phyloP scores from a whole-genome alignment of 768 basidiomycete species.

The Amanita polypyramis region DNA sequence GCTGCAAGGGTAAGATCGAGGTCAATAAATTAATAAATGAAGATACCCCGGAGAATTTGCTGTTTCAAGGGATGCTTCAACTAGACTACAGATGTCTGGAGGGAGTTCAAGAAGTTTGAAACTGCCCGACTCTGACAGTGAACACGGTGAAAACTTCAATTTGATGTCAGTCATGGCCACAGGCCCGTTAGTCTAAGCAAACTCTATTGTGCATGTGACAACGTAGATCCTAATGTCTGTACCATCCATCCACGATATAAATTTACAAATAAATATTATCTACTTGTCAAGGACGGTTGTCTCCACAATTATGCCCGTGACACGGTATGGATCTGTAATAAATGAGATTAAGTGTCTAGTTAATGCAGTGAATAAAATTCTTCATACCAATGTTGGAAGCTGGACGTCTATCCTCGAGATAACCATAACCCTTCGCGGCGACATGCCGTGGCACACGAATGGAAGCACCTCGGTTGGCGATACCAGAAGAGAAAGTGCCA shows the following conservation, averaged over 20 bases:
- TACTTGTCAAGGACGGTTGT: conserved; percentile 69
- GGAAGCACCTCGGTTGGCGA: conserved; percentile 95
- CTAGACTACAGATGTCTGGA: conserved; percentile 48
- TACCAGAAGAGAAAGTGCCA: conserved; percentile 81
- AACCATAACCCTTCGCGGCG: conserved; percentile 85
- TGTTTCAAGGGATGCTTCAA: conserved; percentile 41
- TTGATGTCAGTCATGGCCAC: conserved; percentile 33
- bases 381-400: conserved; percentile 93
- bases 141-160: conserved; percentile 41
- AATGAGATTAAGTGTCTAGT: conserved; percentile 7
- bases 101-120: conserved; percentile 70
- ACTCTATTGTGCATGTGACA: too few relatives aligned
- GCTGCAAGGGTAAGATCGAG: conserved; percentile 19
- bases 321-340: conserved; percentile 81
- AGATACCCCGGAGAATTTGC: conserved; percentile 14
- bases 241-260: not conserved
- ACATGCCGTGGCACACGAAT: conserved; percentile 95
- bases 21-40: not conserved
- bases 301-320: conserved; percentile 82
- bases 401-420: conserved; percentile 93
- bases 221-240: too few relatives aligned
- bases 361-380: conserved; percentile 8
- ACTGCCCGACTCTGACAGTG: conserved; percentile 36
- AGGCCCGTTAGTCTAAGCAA: too few relatives aligned
- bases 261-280: conserved; percentile 6